Conservation (phyloP, 1,139 yeast species). For the Pneumocystis carinii region DNA sequence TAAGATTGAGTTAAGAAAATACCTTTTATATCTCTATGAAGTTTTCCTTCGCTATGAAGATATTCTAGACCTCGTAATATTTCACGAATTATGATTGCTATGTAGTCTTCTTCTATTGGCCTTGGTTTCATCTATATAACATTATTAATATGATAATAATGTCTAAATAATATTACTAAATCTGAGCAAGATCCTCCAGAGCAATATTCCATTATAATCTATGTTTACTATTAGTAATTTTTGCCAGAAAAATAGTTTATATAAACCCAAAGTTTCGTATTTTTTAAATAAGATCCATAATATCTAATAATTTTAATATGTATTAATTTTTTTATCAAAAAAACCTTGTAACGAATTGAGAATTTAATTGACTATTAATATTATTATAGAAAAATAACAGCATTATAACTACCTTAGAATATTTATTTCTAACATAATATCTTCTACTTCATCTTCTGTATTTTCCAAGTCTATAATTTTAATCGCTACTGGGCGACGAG, state of each 20-base stretch:
- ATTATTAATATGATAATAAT: slow-evolving; percentile 10
- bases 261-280: slow-evolving; percentile 43
- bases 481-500: slow-evolving; percentile 46
- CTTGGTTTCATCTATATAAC: slow-evolving; percentile 30
- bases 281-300: slow-evolving; percentile 46
- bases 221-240: neutral
- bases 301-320: slow-evolving; percentile 24
- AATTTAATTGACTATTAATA: slow-evolving; percentile 31
- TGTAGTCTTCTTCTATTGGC: slow-evolving; percentile 41
- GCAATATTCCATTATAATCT: slow-evolving; percentile 80
- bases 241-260: neutral
- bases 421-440: slow-evolving; percentile 58
- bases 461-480: slow-evolving; percentile 67
- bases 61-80: slow-evolving; percentile 54
- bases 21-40: slow-evolving; percentile 66
- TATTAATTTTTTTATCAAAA: neutral
- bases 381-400: slow-evolving; percentile 23
- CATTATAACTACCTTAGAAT: slow-evolving; percentile 51
- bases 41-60: slow-evolving; percentile 53
- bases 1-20: neutral
- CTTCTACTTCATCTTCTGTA: slow-evolving; percentile 54
- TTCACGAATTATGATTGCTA: slow-evolving; percentile 43
- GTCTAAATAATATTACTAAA: slow-evolving; percentile 22
- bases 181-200: slow-evolving; percentile 87
- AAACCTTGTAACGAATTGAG: slow-evolving; percentile 4